Percentiles rank a stretch among this genome's conserved stretches.
phyloP scores from a whole-genome alignment of 345 rosid genomes.

The Balakata baccata region DNA sequence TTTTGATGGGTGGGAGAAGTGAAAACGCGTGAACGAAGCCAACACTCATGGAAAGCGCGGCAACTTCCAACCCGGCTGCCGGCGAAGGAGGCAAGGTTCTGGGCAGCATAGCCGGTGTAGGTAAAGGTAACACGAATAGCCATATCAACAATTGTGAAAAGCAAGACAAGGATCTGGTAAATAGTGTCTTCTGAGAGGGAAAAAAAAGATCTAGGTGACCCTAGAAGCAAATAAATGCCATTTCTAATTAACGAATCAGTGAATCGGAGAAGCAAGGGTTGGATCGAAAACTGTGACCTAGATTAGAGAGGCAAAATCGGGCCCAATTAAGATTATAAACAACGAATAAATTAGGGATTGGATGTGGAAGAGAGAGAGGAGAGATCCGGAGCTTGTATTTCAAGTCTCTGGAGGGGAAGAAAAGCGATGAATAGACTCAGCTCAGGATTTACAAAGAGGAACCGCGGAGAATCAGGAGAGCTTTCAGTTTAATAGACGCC shows the following conservation, averaged over 20 bases:
- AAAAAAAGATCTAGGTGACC: constrained; percentile 22
- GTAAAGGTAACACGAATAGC: constrained; percentile 68
- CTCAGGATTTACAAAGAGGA: background rate
- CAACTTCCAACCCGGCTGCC: constrained; percentile 44
- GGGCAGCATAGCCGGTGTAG: constrained; percentile 59
- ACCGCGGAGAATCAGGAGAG: background rate
- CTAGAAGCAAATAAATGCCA: constrained; percentile 31
- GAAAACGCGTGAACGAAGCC: constrained; percentile 46
- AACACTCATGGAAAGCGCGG: constrained; percentile 52
- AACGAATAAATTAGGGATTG: background rate
- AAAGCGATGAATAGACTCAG: background rate
- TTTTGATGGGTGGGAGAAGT: constrained; percentile 25
- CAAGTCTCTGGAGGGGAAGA: background rate
- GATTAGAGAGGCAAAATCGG: background rate
- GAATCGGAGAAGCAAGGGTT: constrained; percentile 20
- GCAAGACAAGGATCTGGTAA: constrained; percentile 28
- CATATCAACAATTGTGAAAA: constrained; percentile 45
- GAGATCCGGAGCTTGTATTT: constrained; percentile 16
- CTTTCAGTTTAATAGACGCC: constrained; percentile 4
- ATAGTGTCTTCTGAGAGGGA: constrained; percentile 5
- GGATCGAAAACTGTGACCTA: constrained; percentile 23
- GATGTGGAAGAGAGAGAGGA: background rate
- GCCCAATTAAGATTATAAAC: background rate
- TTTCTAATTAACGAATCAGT: constrained; percentile 21
- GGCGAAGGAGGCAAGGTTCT: constrained; percentile 54